Evolutionary conservation across 768 basidiomycete genomes (phyloP).

Genomic region (Agrocybe pediades): DNA sequence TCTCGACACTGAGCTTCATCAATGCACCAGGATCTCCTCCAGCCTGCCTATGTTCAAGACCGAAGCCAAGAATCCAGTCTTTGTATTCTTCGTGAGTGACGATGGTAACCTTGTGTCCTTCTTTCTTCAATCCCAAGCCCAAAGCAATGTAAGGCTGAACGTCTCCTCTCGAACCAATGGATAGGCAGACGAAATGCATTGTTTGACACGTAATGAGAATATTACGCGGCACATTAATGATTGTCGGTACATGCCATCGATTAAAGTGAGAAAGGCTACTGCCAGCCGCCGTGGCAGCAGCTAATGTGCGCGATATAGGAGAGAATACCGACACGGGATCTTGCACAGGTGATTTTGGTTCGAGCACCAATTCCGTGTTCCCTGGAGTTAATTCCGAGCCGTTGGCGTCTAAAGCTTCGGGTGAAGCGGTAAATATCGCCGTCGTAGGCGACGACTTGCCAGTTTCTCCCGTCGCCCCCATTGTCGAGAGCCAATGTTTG

Average conservation of each 20-base stretch:
- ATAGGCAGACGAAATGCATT: slow-evolving; percentile 62
- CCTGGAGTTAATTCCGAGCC: no score
- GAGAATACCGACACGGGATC: slow-evolving; percentile 42
- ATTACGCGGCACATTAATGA: slow-evolving; percentile 46
- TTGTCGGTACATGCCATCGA: slow-evolving; percentile 40
- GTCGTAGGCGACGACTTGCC: no score
- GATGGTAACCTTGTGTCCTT: slow-evolving; percentile 56
- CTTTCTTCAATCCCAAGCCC: slow-evolving; percentile 45
- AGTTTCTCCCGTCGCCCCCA: no score
- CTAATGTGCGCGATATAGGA: slow-evolving; percentile 43
- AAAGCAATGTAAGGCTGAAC: slow-evolving; percentile 67
- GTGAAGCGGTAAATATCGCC: no score
- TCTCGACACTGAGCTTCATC: slow-evolving; percentile 61
- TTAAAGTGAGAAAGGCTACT: slow-evolving; percentile 30
- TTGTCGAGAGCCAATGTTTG: background rate
- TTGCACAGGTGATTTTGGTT: slow-evolving; percentile 1
- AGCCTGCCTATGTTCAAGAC: slow-evolving; percentile 58
- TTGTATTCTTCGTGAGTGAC: slow-evolving; percentile 59
- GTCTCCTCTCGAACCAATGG: slow-evolving; percentile 68
- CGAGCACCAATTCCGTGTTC: no score
- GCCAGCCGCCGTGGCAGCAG: slow-evolving; percentile 31
- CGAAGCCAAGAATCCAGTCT: slow-evolving; percentile 61
- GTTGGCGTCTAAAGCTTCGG: no score
- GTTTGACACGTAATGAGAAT: slow-evolving; percentile 31
- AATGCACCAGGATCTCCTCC: slow-evolving; percentile 71